A percentile compares a stretch with the other conserved stretches of the same genome.
These are phyloP conservation scores for Tylopilus plumbeoviolaceoides DNA, from an alignment of 768 basidiomycete genomes.

Conservation along the genomic window DNA sequence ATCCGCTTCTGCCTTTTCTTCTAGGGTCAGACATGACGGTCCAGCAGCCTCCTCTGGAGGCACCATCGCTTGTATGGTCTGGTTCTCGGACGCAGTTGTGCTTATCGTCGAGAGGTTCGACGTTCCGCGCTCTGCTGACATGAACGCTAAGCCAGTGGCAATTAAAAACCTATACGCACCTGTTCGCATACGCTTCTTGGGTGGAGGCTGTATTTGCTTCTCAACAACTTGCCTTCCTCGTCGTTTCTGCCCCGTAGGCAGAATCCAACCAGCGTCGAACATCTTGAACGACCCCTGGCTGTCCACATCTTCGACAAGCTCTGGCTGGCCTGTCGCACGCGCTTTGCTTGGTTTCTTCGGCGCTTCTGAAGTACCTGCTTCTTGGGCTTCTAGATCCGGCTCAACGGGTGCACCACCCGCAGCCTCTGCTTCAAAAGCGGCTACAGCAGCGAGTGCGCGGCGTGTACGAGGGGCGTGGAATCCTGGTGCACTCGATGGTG, in stretches of 20 bases:
- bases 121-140: conserved; percentile 30
- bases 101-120: conserved; percentile 47
- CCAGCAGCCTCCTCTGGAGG: conserved; percentile 25
- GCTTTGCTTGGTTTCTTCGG: conserved; percentile 28
- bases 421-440: conserved; percentile 43
- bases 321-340: conserved; percentile 28
- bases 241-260: conserved; percentile 69
- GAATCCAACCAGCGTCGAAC: conserved; percentile 87
- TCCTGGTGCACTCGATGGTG: conserved; percentile 40
- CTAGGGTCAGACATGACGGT: conserved; percentile 20
- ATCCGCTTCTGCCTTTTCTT: conserved; percentile 17
- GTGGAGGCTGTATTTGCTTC: conserved; percentile 43
- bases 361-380: conserved; percentile 11
- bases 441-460: conserved; percentile 37
- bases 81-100: conserved; percentile 45
- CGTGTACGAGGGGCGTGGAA: conserved; percentile 51
- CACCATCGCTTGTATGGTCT: conserved; percentile 29
- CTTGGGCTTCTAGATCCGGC: not conserved
- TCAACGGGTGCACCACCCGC: conserved; percentile 14
- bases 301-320: conserved; percentile 67
- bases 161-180: conserved; percentile 28
- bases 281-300: conserved; percentile 68
- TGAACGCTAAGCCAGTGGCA: not conserved
- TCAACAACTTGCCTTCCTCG: conserved; percentile 51
- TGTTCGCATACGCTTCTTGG: conserved; percentile 51